These are phyloP conservation scores for Metschnikowia reukaufii DNA, from an alignment of 805 yeast species.

Conservation along the genomic window DNA sequence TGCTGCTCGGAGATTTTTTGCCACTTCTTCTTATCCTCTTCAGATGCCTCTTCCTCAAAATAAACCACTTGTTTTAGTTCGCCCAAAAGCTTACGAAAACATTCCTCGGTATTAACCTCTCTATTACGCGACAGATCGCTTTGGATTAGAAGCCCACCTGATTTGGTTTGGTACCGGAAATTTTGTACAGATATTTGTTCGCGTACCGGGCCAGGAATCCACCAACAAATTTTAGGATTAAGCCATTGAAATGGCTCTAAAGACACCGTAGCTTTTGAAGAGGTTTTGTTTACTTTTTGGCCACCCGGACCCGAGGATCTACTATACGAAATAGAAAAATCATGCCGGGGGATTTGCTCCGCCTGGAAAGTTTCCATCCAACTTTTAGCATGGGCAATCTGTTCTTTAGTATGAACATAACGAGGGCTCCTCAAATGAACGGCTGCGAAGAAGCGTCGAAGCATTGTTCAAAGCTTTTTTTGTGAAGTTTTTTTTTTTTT, in stretches of 20 bases:
- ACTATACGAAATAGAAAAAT: slow-evolving; percentile 48
- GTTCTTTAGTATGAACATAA: slow-evolving; percentile 3
- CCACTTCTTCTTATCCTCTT: slow-evolving; percentile 55
- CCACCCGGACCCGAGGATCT: slow-evolving; percentile 87
- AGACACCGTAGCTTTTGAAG: slow-evolving; percentile 64
- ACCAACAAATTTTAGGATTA: slow-evolving; percentile 37
- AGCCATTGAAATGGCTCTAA: slow-evolving; percentile 46
- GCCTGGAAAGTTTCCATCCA: slow-evolving; percentile 43
- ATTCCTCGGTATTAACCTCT: slow-evolving; percentile 54
- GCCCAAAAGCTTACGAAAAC: slow-evolving; percentile 56
- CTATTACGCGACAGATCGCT: slow-evolving; percentile 61
- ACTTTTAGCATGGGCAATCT: slow-evolving; percentile 29
- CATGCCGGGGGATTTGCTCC: slow-evolving; percentile 42
- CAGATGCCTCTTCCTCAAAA: slow-evolving; percentile 49
- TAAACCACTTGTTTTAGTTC: slow-evolving; percentile 50
- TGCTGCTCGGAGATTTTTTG: slow-evolving; percentile 30
- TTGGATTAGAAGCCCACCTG: slow-evolving; percentile 57
- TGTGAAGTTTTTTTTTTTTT: background rate
- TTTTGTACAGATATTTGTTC: slow-evolving; percentile 38
- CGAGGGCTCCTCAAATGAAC: background rate
- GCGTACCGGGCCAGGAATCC: slow-evolving; percentile 61
- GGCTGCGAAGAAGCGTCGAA: background rate
- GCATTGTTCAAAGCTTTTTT: background rate
- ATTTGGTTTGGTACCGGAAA: slow-evolving; percentile 55
- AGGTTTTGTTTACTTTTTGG: slow-evolving; percentile 76